These are phyloP conservation scores for Colletotrichum cuscutae DNA, from an alignment of 2,329 filamentous ascomycete genomes.

Conservation along the genomic window DNA sequence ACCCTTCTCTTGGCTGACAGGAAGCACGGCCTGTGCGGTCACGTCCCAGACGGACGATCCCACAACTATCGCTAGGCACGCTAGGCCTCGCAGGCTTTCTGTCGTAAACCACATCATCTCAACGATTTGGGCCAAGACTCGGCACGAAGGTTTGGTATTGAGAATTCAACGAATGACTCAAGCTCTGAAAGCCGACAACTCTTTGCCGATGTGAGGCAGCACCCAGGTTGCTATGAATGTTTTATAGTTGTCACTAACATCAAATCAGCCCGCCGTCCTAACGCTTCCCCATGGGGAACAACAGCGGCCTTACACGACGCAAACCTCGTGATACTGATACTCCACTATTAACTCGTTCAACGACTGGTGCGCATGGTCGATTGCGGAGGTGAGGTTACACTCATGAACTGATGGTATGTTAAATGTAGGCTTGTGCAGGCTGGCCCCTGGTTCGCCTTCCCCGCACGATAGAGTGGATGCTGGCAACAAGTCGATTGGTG, in stretches of 20 bases:
- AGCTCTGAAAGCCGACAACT: too few species aligned
- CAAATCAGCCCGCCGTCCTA: too few species aligned
- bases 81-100: not conserved
- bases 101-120: constrained; percentile 6
- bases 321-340: not conserved
- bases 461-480: constrained; percentile 10
- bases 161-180: too few species aligned
- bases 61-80: not conserved
- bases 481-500: constrained; percentile 11
- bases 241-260: too few species aligned
- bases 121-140: too few species aligned
- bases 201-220: too few species aligned
- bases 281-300: not conserved
- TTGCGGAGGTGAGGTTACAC: constrained; percentile 24
- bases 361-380: constrained; percentile 30
- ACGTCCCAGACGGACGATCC: not conserved
- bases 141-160: too few species aligned
- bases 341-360: not conserved
- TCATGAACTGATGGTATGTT: not conserved
- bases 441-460: not conserved
- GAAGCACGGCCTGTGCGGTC: constrained; percentile 40
- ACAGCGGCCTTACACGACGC: not conserved
- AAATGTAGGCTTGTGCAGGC: not conserved
- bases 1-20: constrained; percentile 42
- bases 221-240: too few species aligned